Evolutionary conservation across 2,329 filamentous ascomycete genomes (phyloP).

Genomic region (Myriangium duriaei): DNA sequence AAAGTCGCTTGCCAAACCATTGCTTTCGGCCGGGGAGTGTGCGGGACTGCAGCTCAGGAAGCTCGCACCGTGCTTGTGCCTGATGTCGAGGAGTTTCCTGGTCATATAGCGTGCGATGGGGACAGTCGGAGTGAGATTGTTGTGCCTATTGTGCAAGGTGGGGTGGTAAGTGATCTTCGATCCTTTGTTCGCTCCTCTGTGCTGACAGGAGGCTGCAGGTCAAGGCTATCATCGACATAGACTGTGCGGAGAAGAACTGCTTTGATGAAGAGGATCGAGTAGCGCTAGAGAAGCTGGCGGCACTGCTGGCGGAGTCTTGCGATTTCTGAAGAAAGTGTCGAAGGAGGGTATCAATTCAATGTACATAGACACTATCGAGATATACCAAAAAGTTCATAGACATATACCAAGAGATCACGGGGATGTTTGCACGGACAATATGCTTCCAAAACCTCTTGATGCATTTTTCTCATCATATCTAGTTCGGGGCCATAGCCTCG

Average conservation of each 20-base stretch:
- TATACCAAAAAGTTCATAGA: not conserved
- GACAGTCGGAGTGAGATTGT: conserved; percentile 70
- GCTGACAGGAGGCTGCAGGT: conserved; percentile 27
- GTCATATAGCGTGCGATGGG: conserved; percentile 71
- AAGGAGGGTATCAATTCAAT: not conserved
- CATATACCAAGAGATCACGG: not conserved
- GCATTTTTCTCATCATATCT: not conserved
- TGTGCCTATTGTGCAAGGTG: conserved; percentile 52
- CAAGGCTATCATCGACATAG: conserved; percentile 67
- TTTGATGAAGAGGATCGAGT: conserved; percentile 57
- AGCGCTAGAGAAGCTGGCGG: conserved; percentile 54
- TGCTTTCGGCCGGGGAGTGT: conserved; percentile 59
- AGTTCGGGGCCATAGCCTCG: not conserved
- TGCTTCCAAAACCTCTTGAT: not conserved
- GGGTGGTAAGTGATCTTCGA: conserved; percentile 28
- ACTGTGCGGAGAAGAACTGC: conserved; percentile 54
- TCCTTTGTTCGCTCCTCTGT: not conserved
- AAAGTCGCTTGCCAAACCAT: conserved; percentile 71
- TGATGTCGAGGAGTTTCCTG: conserved; percentile 63
- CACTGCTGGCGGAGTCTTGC: conserved; percentile 46
- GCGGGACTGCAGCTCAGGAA: conserved; percentile 54
- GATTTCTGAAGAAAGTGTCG: conserved; percentile 42
- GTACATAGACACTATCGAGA: too few species aligned
- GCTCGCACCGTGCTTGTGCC: conserved; percentile 49
- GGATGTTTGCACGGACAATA: not conserved